Evolutionary conservation across 495 filamentous ascomycete species (phyloP).

Genomic region (Daldinia bambusicola): DNA sequence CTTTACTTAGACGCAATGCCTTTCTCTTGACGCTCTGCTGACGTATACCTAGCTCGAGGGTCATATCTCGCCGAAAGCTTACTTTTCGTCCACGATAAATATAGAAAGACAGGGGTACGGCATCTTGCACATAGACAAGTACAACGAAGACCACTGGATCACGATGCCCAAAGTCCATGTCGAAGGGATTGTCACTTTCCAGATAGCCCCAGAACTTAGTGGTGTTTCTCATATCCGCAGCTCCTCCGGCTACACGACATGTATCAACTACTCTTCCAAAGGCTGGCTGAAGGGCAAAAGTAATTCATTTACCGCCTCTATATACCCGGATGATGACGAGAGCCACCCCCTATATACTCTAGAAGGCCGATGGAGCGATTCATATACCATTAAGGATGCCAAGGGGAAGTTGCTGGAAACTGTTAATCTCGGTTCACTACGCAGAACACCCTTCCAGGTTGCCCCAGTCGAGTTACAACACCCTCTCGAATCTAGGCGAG

Average conservation of each 20-base stretch:
- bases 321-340: constrained; percentile 74
- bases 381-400: constrained; percentile 73
- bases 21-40: not conserved
- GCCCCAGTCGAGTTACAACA: constrained; percentile 79
- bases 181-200: constrained; percentile 82
- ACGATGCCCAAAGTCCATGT: constrained; percentile 85
- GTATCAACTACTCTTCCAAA: constrained; percentile 82
- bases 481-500: constrained; percentile 77
- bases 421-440: constrained; percentile 66
- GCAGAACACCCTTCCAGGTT: constrained; percentile 71
- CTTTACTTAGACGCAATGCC: not conserved
- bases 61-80: constrained; percentile 87
- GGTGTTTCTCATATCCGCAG: constrained; percentile 75
- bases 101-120: constrained; percentile 88
- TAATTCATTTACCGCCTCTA: constrained; percentile 76
- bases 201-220: constrained; percentile 82
- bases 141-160: constrained; percentile 76
- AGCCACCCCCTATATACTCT: constrained; percentile 75
- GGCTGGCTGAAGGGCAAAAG: constrained; percentile 88
- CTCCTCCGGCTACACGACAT: constrained; percentile 77
- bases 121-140: constrained; percentile 68
- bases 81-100: constrained; percentile 80
- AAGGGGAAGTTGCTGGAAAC: constrained; percentile 64
- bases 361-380: constrained; percentile 82
- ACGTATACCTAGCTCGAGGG: constrained; percentile 69